Evolutionary conservation across 129 eudicot species (phyloP).

Genomic region (Saussurea involucrata): DNA sequence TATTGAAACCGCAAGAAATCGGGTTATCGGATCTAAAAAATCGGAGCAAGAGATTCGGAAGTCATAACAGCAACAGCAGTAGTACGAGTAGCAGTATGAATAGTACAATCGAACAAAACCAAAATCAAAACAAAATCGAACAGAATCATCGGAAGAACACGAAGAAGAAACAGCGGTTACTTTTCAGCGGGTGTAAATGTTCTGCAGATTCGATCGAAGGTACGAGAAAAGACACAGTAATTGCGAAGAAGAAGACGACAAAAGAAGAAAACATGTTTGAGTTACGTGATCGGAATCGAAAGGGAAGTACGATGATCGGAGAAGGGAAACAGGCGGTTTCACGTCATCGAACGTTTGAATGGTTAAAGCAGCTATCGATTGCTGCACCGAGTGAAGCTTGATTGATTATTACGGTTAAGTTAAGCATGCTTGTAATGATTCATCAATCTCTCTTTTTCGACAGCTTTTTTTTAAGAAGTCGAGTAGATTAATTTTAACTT

Average conservation of each 20-base stretch:
- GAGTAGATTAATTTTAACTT: conserved; percentile 30
- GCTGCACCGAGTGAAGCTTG: conserved; percentile 33
- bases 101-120: conserved; percentile 16
- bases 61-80: conserved; percentile 54
- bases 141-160: background rate
- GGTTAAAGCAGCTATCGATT: conserved; percentile 87
- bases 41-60: conserved; percentile 42
- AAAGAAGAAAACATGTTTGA: conserved; percentile 11
- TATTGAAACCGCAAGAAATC: conserved; percentile 71
- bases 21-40: conserved; percentile 47
- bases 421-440: conserved; percentile 38
- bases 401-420: conserved; percentile 29
- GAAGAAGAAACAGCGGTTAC: conserved; percentile 34
- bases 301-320: conserved; percentile 13
- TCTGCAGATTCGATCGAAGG: conserved; percentile 42
- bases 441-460: conserved; percentile 18
- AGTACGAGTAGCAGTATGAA: conserved; percentile 36
- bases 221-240: conserved; percentile 12
- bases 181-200: conserved; percentile 71
- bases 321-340: conserved; percentile 54
- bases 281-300: background rate
- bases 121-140: background rate
- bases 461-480: conserved; percentile 16
- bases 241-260: conserved; percentile 9
- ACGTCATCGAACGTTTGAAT: conserved; percentile 93